Percentiles rank a stretch among this genome's conserved stretches.
Evolutionary conservation across 2,329 filamentous ascomycete genomes (phyloP).

Genomic region (Arthrobotrys sphaeroides): DNA sequence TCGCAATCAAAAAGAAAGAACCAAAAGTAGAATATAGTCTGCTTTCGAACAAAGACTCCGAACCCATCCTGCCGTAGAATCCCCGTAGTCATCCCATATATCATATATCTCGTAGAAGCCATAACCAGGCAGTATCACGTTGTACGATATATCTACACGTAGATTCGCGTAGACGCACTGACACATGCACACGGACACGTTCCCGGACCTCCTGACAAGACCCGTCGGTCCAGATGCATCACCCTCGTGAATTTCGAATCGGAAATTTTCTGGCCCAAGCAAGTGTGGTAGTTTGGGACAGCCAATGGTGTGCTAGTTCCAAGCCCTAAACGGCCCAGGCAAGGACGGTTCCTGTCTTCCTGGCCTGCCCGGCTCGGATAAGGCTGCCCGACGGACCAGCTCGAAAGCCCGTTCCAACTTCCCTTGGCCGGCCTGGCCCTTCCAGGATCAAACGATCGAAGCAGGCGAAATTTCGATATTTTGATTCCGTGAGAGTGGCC

Average conservation of each 20-base stretch:
- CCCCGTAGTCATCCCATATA: background rate
- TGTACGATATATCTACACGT: too few relatives aligned
- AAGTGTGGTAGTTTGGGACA: slow-evolving; percentile 28
- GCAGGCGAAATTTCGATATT: background rate
- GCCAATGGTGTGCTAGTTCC: slow-evolving; percentile 24
- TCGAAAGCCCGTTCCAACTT: slow-evolving; percentile 14
- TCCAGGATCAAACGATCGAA: slow-evolving; percentile 27
- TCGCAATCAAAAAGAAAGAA: slow-evolving; percentile 20
- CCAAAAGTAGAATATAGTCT: background rate
- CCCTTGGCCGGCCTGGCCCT: slow-evolving; percentile 15
- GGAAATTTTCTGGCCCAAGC: background rate
- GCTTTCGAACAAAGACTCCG: background rate
- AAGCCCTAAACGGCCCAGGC: slow-evolving; percentile 18
- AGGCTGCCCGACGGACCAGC: slow-evolving; percentile 42
- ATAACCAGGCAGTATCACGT: too few relatives aligned
- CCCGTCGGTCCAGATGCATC: slow-evolving; percentile 17
- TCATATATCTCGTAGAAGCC: background rate
- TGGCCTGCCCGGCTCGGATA: slow-evolving; percentile 53
- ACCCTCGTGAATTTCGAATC: background rate
- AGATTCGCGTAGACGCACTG: too few relatives aligned
- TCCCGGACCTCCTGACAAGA: background rate
- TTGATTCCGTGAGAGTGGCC: background rate
- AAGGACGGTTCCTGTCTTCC: slow-evolving; percentile 18
- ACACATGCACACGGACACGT: slow-evolving; percentile 3
- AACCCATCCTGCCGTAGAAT: background rate